Evolutionary conservation across 2,329 filamentous ascomycete species (phyloP).

Genomic region (Aspergillus puulaauensis): DNA sequence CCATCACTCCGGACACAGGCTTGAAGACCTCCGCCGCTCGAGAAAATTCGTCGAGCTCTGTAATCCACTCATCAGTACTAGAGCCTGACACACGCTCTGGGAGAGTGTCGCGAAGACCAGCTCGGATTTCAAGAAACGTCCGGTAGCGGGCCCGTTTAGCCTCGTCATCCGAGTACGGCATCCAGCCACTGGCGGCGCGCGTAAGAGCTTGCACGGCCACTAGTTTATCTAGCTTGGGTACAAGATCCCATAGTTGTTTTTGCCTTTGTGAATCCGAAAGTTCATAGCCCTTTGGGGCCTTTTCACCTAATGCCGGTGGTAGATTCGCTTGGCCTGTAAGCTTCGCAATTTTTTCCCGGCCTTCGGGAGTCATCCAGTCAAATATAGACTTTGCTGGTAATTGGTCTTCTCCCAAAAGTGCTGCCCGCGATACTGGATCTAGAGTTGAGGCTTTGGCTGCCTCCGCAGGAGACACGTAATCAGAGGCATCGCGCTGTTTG

Average conservation of each 20-base stretch:
- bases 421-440: constrained; percentile 73
- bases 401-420: constrained; percentile 74
- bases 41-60: constrained; percentile 76
- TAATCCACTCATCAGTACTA: constrained; percentile 71
- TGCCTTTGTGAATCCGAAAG: constrained; percentile 63
- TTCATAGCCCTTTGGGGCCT: constrained; percentile 63
- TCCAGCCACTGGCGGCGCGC: constrained; percentile 65
- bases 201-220: constrained; percentile 68
- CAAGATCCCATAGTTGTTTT: constrained; percentile 57
- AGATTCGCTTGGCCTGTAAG: constrained; percentile 75
- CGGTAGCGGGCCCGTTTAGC: constrained; percentile 78
- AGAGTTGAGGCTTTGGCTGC: constrained; percentile 75
- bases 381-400: constrained; percentile 94
- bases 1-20: constrained; percentile 89
- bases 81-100: constrained; percentile 56
- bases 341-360: constrained; percentile 72
- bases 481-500: constrained; percentile 29
- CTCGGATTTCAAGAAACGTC: constrained; percentile 74
- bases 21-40: constrained; percentile 79
- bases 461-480: constrained; percentile 69
- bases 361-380: constrained; percentile 78
- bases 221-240: constrained; percentile 65
- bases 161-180: constrained; percentile 82
- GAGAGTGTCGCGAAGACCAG: constrained; percentile 59
- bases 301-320: constrained; percentile 73